Percentiles rank a stretch among this genome's conserved stretches.
Conservation (phyloP, 164 flowering plant genomes). For the Paratinospora sagittata region DNA sequence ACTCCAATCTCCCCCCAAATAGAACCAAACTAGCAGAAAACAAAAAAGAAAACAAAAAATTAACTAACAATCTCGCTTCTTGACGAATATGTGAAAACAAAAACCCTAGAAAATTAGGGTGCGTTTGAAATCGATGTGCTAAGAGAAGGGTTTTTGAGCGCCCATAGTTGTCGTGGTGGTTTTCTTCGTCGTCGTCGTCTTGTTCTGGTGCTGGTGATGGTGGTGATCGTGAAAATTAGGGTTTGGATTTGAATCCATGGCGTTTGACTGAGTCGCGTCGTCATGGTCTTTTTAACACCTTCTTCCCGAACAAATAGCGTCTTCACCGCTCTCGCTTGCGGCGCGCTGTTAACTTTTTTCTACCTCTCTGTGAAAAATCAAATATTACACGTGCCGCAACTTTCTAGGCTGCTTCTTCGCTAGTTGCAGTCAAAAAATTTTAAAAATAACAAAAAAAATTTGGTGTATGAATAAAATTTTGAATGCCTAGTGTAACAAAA, state of each 20-base stretch:
- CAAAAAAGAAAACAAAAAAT: too few relatives aligned
- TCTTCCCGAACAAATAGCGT: slow-evolving; percentile 22
- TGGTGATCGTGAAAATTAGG: slow-evolving; percentile 8
- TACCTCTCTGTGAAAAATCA: background rate
- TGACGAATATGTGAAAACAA: background rate
- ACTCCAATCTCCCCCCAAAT: too few relatives aligned
- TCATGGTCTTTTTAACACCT: slow-evolving; percentile 13
- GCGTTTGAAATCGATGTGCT: background rate
- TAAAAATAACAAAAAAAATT: too few relatives aligned
- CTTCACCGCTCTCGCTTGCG: slow-evolving; percentile 15
- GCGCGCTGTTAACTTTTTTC: slow-evolving; percentile 10
- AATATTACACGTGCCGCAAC: too few relatives aligned
- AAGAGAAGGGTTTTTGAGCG: background rate
- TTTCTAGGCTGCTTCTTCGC: too few relatives aligned
- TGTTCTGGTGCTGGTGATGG: too few relatives aligned
- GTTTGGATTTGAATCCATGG: slow-evolving; percentile 20
- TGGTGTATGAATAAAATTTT: too few relatives aligned
- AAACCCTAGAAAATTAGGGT: background rate
- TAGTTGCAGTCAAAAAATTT: too few relatives aligned
- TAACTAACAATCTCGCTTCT: too few relatives aligned
- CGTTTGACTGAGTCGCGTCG: slow-evolving; percentile 21
- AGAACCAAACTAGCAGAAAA: background rate
- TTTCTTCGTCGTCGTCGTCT: background rate
- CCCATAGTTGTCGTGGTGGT: background rate
- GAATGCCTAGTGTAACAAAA: too few relatives aligned